Evolutionary conservation across 257 asterid genomes (phyloP).

Genomic region (Rauvolfia tetraphylla): DNA sequence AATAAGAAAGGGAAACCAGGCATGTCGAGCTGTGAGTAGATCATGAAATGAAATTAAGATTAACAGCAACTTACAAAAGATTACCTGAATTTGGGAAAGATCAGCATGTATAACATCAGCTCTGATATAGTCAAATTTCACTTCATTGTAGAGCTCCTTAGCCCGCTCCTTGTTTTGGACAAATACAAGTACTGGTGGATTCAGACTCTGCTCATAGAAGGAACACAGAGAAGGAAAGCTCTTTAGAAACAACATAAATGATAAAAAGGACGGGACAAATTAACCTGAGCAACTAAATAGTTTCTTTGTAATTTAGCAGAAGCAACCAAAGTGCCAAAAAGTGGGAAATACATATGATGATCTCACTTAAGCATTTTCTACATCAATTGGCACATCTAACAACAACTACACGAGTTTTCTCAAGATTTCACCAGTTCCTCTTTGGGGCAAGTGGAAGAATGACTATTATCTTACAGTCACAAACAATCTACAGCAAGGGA

Average conservation of each 20-base stretch:
- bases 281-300: neutral
- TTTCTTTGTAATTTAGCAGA: neutral
- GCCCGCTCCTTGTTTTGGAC: slow-evolving; percentile 90
- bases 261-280: no score
- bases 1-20: neutral
- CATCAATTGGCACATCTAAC: neutral
- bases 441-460: neutral
- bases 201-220: slow-evolving; percentile 53
- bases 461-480: neutral
- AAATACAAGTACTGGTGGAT: slow-evolving; percentile 78
- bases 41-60: neutral
- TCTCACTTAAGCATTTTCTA: neutral
- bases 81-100: slow-evolving; percentile 60
- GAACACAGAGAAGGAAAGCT: neutral
- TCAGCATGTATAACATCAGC: slow-evolving; percentile 81
- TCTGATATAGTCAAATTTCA: slow-evolving; percentile 65
- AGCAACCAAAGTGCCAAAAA: neutral
- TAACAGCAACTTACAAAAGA: slow-evolving; percentile 1
- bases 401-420: neutral
- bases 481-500: neutral
- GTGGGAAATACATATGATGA: neutral
- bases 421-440: neutral
- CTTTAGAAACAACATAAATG: neutral
- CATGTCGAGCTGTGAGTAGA: neutral
- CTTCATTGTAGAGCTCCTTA: slow-evolving; percentile 62